Evolutionary conservation across 2,329 filamentous ascomycete species (phyloP).

Genomic region (Herpotrichia juniperi): DNA sequence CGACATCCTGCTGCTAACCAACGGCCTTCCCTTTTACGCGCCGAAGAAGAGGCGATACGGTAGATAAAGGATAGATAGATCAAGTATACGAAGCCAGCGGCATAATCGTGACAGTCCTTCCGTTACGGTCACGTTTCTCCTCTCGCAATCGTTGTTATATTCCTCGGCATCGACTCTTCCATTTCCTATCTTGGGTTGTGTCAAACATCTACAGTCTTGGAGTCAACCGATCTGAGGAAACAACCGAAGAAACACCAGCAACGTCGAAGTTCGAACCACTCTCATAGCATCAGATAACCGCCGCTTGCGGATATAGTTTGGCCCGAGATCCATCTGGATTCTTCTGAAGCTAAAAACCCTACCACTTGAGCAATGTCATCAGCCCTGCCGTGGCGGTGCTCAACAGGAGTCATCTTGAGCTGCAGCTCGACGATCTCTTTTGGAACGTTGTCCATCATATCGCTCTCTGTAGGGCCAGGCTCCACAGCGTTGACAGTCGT

Average conservation of each 20-base stretch:
- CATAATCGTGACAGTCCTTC: slow-evolving; percentile 1
- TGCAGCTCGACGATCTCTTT: slow-evolving; percentile 57
- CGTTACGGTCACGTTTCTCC: slow-evolving; percentile 11
- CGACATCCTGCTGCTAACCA: background rate
- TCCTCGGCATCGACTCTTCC: slow-evolving; percentile 10
- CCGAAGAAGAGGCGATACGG: background rate
- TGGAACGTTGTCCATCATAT: slow-evolving; percentile 62
- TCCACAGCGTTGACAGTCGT: slow-evolving; percentile 67
- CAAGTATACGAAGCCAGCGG: background rate
- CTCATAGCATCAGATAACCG: slow-evolving; percentile 46
- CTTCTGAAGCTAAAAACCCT: slow-evolving; percentile 59
- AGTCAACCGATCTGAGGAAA: slow-evolving; percentile 26
- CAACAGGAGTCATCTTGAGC: slow-evolving; percentile 57
- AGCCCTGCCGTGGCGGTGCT: slow-evolving; percentile 57
- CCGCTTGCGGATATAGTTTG: slow-evolving; percentile 64
- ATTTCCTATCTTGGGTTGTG: slow-evolving; percentile 12
- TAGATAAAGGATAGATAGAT: background rate
- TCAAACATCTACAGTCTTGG: slow-evolving; percentile 40
- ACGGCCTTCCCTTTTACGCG: background rate
- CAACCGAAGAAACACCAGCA: slow-evolving; percentile 20
- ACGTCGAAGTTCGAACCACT: slow-evolving; percentile 12
- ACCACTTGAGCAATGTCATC: slow-evolving; percentile 65
- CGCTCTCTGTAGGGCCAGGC: slow-evolving; percentile 64
- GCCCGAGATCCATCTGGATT: slow-evolving; percentile 53
- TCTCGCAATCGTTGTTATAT: background rate